Percentiles rank a stretch among this genome's conserved stretches.
Conservation (phyloP, 306 rosid species). For the Mucuna pruriens region DNA sequence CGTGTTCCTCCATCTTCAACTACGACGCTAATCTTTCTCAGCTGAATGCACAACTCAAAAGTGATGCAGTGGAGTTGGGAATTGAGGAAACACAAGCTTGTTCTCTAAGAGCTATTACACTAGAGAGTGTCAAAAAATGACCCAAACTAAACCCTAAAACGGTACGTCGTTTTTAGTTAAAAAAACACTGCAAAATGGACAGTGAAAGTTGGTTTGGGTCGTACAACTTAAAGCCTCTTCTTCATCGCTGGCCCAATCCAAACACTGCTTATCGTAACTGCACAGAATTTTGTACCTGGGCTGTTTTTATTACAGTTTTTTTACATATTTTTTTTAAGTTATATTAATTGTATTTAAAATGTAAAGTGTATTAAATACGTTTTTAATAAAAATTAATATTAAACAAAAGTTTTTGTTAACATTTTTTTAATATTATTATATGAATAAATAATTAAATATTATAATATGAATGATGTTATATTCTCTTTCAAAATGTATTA, state of each 20-base stretch:
- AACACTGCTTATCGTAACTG: too few relatives aligned
- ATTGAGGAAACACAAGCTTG: not conserved
- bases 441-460: too few relatives aligned
- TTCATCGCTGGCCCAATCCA: not conserved
- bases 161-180: conserved; percentile 9
- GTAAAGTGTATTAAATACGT: too few relatives aligned
- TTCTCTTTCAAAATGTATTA: too few relatives aligned
- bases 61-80: not conserved
- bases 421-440: too few relatives aligned
- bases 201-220: not conserved
- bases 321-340: too few relatives aligned
- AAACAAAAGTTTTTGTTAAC: too few relatives aligned
- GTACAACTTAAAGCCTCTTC: not conserved
- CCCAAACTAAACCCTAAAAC: conserved; percentile 21
- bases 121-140: not conserved
- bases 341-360: too few relatives aligned
- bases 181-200: not conserved
- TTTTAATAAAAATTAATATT: too few relatives aligned
- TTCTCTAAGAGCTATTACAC: not conserved
- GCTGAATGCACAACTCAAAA: not conserved
- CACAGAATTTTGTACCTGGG: too few relatives aligned
- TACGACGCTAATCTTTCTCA: not conserved
- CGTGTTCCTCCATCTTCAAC: conserved; percentile 44
- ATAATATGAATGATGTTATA: too few relatives aligned
- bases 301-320: too few relatives aligned